A percentile compares a stretch with the other conserved stretches of the same genome.
Conservation (phyloP, 73 alveolate genomes). For the Breviolum minutum region DNA sequence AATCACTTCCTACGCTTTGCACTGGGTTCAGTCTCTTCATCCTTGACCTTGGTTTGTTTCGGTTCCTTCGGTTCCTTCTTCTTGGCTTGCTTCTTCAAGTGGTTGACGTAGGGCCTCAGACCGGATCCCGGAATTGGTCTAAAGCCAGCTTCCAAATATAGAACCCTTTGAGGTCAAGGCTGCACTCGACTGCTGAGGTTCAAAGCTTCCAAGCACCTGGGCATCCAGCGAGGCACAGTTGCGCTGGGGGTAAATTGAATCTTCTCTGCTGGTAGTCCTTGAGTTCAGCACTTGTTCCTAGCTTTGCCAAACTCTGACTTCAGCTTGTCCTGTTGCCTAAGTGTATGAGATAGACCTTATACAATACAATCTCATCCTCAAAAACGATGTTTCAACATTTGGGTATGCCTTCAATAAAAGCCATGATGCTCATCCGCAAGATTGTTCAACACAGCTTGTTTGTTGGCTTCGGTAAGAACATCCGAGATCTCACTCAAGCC, state of each 20-base stretch:
- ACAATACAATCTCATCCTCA: no score
- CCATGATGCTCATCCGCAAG: no score
- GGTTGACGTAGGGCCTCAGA: conserved; percentile 4
- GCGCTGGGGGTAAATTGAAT: no score
- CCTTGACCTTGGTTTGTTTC: not conserved
- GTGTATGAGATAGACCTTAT: not conserved
- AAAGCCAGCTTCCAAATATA: no score
- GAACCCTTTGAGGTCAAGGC: not conserved
- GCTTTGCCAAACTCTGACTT: not conserved
- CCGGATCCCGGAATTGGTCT: no score
- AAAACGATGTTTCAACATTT: no score
- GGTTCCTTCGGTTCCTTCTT: not conserved
- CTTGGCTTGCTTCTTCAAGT: not conserved
- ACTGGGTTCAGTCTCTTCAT: not conserved
- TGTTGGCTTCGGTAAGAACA: no score
- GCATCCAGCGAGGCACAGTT: not conserved
- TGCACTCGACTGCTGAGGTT: not conserved
- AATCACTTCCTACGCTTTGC: not conserved
- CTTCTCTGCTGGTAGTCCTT: not conserved
- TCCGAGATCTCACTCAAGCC: no score
- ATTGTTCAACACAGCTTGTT: no score
- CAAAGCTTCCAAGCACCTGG: conserved; percentile 31
- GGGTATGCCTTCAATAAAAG: no score
- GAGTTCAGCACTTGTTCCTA: not conserved
- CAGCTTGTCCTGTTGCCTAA: not conserved